Conservation (phyloP, 768 basidiomycete species). For the Vararia minispora region DNA sequence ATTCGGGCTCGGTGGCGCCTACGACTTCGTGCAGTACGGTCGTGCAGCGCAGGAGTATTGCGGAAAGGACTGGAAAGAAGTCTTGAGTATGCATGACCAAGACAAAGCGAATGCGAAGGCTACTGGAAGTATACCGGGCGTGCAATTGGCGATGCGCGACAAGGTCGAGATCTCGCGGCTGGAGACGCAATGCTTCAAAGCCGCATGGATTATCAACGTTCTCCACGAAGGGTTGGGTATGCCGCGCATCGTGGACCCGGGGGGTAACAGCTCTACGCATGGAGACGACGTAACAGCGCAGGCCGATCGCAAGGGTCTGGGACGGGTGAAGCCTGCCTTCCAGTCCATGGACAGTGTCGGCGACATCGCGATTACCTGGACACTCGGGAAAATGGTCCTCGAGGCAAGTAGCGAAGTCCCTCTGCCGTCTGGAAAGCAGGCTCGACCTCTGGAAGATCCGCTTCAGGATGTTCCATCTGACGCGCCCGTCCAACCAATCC, state of each 20-base stretch:
- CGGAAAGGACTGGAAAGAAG: slow-evolving; percentile 62
- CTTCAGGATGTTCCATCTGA: slow-evolving; percentile 22
- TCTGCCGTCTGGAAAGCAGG: slow-evolving; percentile 28
- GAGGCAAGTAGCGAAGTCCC: slow-evolving; percentile 88
- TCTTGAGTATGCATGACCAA: slow-evolving; percentile 52
- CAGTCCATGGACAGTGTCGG: slow-evolving; percentile 89
- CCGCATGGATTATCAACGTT: slow-evolving; percentile 95
- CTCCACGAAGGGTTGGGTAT: slow-evolving; percentile 93
- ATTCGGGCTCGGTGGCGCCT: slow-evolving; percentile 87
- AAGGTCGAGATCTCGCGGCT: slow-evolving; percentile 75
- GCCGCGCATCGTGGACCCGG: slow-evolving; percentile 80
- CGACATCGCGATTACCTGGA: slow-evolving; percentile 95
- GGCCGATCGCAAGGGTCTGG: slow-evolving; percentile 75
- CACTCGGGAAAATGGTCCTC: slow-evolving; percentile 96
- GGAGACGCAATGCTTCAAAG: slow-evolving; percentile 99
- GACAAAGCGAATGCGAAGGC: slow-evolving; percentile 43
- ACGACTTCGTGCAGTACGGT: slow-evolving; percentile 95
- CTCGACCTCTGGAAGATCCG: slow-evolving; percentile 60
- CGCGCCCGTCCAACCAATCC: slow-evolving; percentile 50
- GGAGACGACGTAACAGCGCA: slow-evolving; percentile 64
- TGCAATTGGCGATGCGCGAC: no score
- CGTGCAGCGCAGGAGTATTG: slow-evolving; percentile 86
- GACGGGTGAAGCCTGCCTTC: slow-evolving; percentile 73
- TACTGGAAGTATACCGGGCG: no score
- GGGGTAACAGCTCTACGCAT: slow-evolving; percentile 62